Percentiles rank a stretch among this genome's conserved stretches.
Evolutionary conservation across 2,329 filamentous ascomycete genomes (phyloP).

Genomic region (Corinectria fuckeliana): DNA sequence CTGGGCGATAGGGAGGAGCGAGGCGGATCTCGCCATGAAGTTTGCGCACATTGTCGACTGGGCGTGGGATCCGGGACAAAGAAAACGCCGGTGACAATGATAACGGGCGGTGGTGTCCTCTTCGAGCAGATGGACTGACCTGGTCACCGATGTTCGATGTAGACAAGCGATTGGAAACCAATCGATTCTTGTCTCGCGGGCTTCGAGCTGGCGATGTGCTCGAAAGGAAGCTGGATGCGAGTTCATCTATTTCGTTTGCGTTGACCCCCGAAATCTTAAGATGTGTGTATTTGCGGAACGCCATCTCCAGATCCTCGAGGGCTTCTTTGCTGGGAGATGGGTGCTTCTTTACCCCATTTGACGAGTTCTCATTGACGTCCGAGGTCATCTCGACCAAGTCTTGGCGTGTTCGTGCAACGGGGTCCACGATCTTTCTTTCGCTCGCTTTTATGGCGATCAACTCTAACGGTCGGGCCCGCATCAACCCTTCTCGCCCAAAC

Average conservation of each 20-base stretch:
- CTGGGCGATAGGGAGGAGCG: conserved; percentile 34
- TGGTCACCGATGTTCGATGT: conserved; percentile 25
- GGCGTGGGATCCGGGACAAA: conserved; percentile 9
- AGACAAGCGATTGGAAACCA: conserved; percentile 23
- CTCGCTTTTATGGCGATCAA: neutral
- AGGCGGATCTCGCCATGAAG: conserved; percentile 36
- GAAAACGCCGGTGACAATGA: conserved; percentile 25
- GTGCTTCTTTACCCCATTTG: conserved; percentile 49
- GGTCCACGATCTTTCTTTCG: conserved; percentile 10
- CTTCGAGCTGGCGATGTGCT: conserved; percentile 23
- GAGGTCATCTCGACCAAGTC: conserved; percentile 2
- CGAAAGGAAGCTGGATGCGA: conserved; percentile 30
- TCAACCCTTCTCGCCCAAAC: neutral
- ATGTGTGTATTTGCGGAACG: conserved; percentile 43
- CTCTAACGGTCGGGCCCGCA: neutral
- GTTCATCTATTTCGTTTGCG: conserved; percentile 41
- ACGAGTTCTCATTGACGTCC: neutral
- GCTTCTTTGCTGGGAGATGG: conserved; percentile 53
- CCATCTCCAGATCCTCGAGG: conserved; percentile 46
- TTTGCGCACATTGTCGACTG: conserved; percentile 25
- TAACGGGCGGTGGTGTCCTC: conserved; percentile 15
- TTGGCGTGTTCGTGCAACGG: conserved; percentile 13
- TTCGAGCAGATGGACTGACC: conserved; percentile 1
- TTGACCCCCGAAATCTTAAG: conserved; percentile 23
- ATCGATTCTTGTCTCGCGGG: conserved; percentile 40